Percentiles rank a stretch among this genome's conserved stretches.
Evolutionary conservation across 495 filamentous ascomycete species (phyloP).

Genomic region (Penicillium roqueforti): DNA sequence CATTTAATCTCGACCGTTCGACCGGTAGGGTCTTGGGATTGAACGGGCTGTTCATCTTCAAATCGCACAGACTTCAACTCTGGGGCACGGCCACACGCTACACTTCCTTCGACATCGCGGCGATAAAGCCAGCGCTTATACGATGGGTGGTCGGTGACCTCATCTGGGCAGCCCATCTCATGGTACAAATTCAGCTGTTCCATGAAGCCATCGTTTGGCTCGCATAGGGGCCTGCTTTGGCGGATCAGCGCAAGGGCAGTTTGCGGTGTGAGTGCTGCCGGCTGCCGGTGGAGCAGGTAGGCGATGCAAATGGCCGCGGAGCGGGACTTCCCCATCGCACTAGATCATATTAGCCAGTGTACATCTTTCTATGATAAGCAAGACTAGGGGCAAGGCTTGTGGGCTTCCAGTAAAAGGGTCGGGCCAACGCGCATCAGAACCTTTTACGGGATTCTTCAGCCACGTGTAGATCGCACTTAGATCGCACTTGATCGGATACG

Average conservation of each 20-base stretch:
- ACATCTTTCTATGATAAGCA: neutral
- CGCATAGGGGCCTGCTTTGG: slow-evolving; percentile 63
- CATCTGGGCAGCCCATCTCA: slow-evolving; percentile 70
- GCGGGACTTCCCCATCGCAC: slow-evolving; percentile 94
- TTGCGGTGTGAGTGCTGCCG: slow-evolving; percentile 47
- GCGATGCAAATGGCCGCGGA: slow-evolving; percentile 81
- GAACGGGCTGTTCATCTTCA: slow-evolving; percentile 63
- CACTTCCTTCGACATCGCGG: slow-evolving; percentile 68
- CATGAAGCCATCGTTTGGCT: slow-evolving; percentile 89
- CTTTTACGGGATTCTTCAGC: slow-evolving; percentile 7
- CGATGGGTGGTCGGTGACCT: slow-evolving; percentile 60
- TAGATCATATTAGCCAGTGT: slow-evolving; percentile 41
- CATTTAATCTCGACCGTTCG: slow-evolving; percentile 51
- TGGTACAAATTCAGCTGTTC: slow-evolving; percentile 81
- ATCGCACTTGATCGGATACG: slow-evolving; percentile 14
- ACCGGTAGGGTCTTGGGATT: slow-evolving; percentile 16
- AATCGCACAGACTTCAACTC: slow-evolving; percentile 72
- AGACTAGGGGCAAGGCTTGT: neutral
- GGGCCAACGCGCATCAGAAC: slow-evolving; percentile 5
- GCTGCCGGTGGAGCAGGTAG: slow-evolving; percentile 69
- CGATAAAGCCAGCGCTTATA: slow-evolving; percentile 91
- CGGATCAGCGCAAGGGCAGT: slow-evolving; percentile 61
- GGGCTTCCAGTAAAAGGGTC: slow-evolving; percentile 4
- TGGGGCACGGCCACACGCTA: slow-evolving; percentile 66
- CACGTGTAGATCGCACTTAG: slow-evolving; percentile 18